Conservation (phyloP, 345 rosid species). For the Boechera divaricarpa region DNA sequence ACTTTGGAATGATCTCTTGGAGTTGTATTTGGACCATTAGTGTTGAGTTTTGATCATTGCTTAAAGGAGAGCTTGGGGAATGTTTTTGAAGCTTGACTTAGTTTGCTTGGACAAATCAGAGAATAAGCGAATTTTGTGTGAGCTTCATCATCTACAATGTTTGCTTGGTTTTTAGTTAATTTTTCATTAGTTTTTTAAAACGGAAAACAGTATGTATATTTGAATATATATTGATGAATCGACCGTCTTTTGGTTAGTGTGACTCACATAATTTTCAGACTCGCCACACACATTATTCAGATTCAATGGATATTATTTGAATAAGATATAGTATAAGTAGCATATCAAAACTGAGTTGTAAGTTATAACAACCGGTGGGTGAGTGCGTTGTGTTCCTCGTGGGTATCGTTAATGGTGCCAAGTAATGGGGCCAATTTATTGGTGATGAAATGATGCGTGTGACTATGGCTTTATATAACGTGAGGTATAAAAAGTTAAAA, state of each 20-base stretch:
- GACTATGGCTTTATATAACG: constrained; percentile 1
- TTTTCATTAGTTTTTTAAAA: constrained; percentile 2
- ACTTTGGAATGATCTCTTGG: constrained; percentile 13
- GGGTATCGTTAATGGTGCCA: constrained; percentile 37
- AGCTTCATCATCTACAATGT: background rate
- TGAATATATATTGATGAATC: background rate
- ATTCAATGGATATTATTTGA: background rate
- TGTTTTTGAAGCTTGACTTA: constrained; percentile 2
- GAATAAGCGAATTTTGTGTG: constrained; percentile 7
- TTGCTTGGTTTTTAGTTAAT: background rate
- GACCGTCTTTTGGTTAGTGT: background rate
- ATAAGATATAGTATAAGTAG: background rate
- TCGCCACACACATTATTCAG: background rate
- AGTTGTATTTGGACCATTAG: constrained; percentile 2
- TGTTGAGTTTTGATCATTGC: constrained; percentile 12
- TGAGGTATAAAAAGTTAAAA: background rate
- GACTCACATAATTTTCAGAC: background rate
- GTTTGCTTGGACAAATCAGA: constrained; percentile 4
- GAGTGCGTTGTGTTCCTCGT: constrained; percentile 21
- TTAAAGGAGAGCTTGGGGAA: background rate
- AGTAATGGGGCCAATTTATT: constrained; percentile 17
- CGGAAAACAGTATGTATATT: background rate
- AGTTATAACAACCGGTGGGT: constrained; percentile 25
- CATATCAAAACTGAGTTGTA: background rate
- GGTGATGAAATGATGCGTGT: constrained; percentile 30